Percentiles rank a stretch among this genome's conserved stretches.
phyloP scores from a whole-genome alignment of 2,329 filamentous ascomycete species.

The Dissoconium aciculare region DNA sequence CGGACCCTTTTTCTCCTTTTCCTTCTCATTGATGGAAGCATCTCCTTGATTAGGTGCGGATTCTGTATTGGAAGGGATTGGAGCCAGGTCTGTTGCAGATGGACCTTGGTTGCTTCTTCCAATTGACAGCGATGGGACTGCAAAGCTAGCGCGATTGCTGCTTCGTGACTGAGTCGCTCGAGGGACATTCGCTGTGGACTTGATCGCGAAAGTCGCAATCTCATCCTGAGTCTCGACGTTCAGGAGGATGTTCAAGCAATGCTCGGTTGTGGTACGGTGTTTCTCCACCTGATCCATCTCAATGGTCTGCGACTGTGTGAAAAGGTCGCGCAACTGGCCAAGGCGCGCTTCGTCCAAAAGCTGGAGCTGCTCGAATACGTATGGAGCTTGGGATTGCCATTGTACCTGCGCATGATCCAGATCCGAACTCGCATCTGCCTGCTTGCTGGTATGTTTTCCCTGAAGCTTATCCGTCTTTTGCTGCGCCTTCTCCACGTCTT shows the following conservation, averaged over 20 bases:
- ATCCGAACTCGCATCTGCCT: slow-evolving; percentile 56
- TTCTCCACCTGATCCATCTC: slow-evolving; percentile 77
- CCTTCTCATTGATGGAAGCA: slow-evolving; percentile 1
- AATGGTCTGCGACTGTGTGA: slow-evolving; percentile 87
- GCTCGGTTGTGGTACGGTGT: slow-evolving; percentile 57
- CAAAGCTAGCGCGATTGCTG: slow-evolving; percentile 15
- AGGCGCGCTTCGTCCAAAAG: slow-evolving; percentile 76
- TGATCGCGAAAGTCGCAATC: slow-evolving; percentile 55
- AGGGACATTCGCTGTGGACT: slow-evolving; percentile 20
- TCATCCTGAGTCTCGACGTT: slow-evolving; percentile 79
- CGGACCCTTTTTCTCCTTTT: slow-evolving; percentile 24
- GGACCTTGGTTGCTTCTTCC: slow-evolving; percentile 1
- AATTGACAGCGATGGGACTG: neutral
- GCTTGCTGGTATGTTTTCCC: slow-evolving; percentile 64
- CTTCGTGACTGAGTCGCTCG: slow-evolving; percentile 9
- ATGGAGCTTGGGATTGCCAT: slow-evolving; percentile 91
- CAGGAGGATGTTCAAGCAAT: slow-evolving; percentile 65
- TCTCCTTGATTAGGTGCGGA: slow-evolving; percentile 10
- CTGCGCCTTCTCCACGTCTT: slow-evolving; percentile 69
- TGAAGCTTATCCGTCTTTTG: slow-evolving; percentile 73
- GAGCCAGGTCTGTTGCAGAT: slow-evolving; percentile 8
- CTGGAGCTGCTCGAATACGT: slow-evolving; percentile 85
- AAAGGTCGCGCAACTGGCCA: slow-evolving; percentile 75
- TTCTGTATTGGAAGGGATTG: slow-evolving; percentile 13
- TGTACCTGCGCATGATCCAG: slow-evolving; percentile 67